phyloP scores from a whole-genome alignment of 768 basidiomycete species.

The Boletus rufocinnamomeus region DNA sequence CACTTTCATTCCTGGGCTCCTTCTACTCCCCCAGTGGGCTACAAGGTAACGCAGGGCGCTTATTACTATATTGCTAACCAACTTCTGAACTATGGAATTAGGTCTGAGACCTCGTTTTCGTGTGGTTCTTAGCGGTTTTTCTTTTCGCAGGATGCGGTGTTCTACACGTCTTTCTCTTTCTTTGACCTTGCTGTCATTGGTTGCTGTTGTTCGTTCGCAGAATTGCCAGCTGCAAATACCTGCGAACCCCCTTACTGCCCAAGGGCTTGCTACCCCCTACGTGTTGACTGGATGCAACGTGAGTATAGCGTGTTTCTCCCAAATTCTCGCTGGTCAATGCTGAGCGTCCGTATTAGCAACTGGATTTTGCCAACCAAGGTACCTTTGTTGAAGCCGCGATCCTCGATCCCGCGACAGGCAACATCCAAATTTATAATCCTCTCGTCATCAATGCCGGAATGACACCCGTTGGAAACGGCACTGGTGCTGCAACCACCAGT shows the following conservation, averaged over 20 bases:
- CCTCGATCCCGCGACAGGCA: conserved; percentile 31
- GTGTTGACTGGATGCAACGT: conserved; percentile 32
- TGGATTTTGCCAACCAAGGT: conserved; percentile 29
- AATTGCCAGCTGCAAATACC: conserved; percentile 27
- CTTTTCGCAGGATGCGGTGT: conserved; percentile 14
- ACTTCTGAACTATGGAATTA: background rate
- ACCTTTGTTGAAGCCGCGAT: conserved; percentile 33
- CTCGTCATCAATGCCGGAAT: conserved; percentile 35
- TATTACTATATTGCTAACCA: background rate
- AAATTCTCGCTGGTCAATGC: background rate
- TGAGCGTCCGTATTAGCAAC: conserved; percentile 20
- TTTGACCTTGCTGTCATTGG: conserved; percentile 17
- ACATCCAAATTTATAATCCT: conserved; percentile 30
- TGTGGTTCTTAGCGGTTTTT: conserved; percentile 13
- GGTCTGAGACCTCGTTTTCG: conserved; percentile 28
- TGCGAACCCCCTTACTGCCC: conserved; percentile 23
- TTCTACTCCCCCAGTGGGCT: conserved; percentile 12
- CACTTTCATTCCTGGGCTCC: background rate
- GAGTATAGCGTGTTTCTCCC: background rate
- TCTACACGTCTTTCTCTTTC: conserved; percentile 11
- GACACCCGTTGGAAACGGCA: conserved; percentile 15
- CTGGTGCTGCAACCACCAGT: background rate
- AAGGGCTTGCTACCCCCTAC: conserved; percentile 32
- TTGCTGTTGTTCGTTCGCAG: conserved; percentile 22
- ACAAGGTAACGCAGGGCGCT: conserved; percentile 9